Evolutionary conservation across 108 stramenopile genomes (phyloP).

Genomic region (Cylindrotheca fusiformis): DNA sequence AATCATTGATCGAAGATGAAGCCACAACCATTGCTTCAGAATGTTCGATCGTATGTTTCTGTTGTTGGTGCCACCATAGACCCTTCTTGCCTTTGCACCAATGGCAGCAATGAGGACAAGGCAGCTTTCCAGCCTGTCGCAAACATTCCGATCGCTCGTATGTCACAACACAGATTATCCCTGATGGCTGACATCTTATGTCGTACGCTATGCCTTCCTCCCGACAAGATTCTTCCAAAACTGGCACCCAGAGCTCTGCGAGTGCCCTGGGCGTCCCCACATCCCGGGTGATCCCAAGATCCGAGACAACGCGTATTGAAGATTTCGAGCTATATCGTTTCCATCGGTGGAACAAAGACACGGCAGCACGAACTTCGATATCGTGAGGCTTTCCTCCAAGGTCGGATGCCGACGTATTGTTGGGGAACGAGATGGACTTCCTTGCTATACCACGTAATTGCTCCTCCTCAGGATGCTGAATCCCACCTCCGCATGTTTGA

Average conservation of each 20-base stretch:
- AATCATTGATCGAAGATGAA: slow-evolving; percentile 28
- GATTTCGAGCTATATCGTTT: slow-evolving; percentile 13
- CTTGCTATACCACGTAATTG: slow-evolving; percentile 24
- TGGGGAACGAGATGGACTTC: slow-evolving; percentile 45
- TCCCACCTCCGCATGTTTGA: slow-evolving; percentile 17
- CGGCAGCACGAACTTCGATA: slow-evolving; percentile 59
- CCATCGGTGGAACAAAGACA: slow-evolving; percentile 52
- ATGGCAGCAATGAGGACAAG: slow-evolving; percentile 69
- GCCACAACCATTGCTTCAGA: slow-evolving; percentile 50
- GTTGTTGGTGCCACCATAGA: slow-evolving; percentile 84
- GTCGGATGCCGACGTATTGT: background rate
- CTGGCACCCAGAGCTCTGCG: slow-evolving; percentile 35
- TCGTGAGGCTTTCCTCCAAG: slow-evolving; percentile 59
- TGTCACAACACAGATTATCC: slow-evolving; percentile 65
- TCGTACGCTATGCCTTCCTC: slow-evolving; percentile 33
- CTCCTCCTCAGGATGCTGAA: background rate
- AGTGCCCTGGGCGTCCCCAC: slow-evolving; percentile 44
- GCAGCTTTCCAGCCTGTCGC: slow-evolving; percentile 45
- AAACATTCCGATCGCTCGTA: slow-evolving; percentile 35
- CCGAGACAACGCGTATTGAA: slow-evolving; percentile 37
- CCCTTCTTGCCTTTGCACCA: slow-evolving; percentile 88
- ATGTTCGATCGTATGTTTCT: slow-evolving; percentile 53
- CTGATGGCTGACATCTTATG: slow-evolving; percentile 54
- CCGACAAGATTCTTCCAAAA: slow-evolving; percentile 26
- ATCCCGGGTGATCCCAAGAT: slow-evolving; percentile 49